phyloP scores from a whole-genome alignment of 2,329 filamentous ascomycete species.

The Aspergillus fumigatiaffinis region DNA sequence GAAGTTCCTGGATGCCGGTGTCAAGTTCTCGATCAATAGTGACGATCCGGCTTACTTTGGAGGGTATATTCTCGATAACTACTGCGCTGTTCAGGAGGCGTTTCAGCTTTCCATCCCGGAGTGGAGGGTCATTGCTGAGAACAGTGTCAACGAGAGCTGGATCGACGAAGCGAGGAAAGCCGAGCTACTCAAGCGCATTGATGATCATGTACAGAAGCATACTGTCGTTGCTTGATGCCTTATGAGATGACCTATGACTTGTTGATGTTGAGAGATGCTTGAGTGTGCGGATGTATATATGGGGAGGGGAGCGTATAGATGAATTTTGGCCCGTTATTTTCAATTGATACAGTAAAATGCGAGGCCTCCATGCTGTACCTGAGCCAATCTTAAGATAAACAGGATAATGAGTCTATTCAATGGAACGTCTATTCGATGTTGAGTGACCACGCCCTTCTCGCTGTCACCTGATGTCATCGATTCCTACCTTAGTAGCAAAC shows the following conservation, averaged over 20 bases:
- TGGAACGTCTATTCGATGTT: not conserved
- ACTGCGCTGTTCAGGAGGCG: conserved; percentile 69
- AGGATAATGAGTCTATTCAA: not conserved
- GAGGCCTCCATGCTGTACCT: not conserved
- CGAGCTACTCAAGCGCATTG: conserved; percentile 46
- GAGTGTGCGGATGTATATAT: not conserved
- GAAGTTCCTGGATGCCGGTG: conserved; percentile 58
- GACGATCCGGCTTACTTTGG: conserved; percentile 75
- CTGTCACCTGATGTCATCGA: not conserved
- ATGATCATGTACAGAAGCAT: conserved; percentile 28
- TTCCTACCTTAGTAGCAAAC: not conserved
- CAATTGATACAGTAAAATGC: not conserved
- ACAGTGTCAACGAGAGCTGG: conserved; percentile 67
- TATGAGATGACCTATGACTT: not conserved
- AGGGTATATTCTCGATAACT: conserved; percentile 71
- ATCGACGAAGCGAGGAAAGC: conserved; percentile 60
- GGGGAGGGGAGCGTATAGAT: not conserved
- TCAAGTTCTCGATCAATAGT: conserved; percentile 69
- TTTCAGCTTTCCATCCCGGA: conserved; percentile 61
- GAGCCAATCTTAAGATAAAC: not conserved
- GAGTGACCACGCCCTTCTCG: not conserved
- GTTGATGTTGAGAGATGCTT: not conserved
- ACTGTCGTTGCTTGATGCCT: conserved; percentile 1
- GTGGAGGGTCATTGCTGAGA: conserved; percentile 62
- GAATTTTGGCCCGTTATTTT: not conserved